Evolutionary conservation across 192 early-diverging fungal genomes (phyloP).

Genomic region (Mortierella alpina): DNA sequence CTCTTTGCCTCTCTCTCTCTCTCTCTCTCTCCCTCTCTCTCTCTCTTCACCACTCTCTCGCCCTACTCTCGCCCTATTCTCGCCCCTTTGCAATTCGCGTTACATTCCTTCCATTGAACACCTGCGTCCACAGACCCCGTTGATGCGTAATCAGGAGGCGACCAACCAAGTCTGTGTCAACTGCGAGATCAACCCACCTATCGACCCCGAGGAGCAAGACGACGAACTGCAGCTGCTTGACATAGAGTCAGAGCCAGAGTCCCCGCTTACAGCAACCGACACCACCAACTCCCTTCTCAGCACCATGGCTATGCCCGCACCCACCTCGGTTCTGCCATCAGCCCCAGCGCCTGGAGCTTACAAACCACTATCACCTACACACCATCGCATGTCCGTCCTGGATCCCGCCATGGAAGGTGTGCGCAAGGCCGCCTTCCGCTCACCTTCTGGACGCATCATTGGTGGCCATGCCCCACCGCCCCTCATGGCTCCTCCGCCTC

Average conservation of each 20-base stretch:
- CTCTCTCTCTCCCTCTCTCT: background rate
- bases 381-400: constrained; percentile 18
- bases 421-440: constrained; percentile 3
- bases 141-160: constrained; percentile 44
- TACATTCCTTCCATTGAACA: background rate
- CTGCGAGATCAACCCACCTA: constrained; percentile 42
- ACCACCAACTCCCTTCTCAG: background rate
- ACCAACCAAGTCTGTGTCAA: constrained; percentile 41
- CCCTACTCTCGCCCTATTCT: background rate
- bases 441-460: constrained; percentile 12
- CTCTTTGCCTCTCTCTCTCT: background rate
- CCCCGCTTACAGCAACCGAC: background rate
- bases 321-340: constrained; percentile 2
- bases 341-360: background rate
- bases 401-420: constrained; percentile 19
- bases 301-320: constrained; percentile 1
- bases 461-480: background rate
- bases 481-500: background rate
- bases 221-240: background rate
- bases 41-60: background rate
- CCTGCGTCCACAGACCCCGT: constrained; percentile 7
- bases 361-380: background rate
- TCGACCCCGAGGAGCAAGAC: constrained; percentile 19
- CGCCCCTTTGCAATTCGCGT: background rate
- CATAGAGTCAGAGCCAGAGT: background rate